phyloP scores from a whole-genome alignment of 2,329 filamentous ascomycete genomes.

The Penicillium brasilianum region DNA sequence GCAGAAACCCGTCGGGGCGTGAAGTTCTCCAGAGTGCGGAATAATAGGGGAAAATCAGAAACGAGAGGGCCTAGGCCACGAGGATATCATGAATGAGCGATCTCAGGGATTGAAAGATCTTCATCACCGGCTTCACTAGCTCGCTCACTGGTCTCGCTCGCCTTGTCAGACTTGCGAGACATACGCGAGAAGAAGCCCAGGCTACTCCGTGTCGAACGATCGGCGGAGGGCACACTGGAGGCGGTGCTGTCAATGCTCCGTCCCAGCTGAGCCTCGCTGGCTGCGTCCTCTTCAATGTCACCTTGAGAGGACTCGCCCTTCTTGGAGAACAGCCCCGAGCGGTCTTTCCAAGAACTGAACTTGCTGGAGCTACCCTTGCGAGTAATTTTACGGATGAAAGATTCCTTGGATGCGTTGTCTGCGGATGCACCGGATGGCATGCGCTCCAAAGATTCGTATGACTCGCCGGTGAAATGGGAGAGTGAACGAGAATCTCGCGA shows the following conservation, averaged over 20 bases:
- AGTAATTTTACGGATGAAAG: slow-evolving; percentile 58
- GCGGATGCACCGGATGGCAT: slow-evolving; percentile 50
- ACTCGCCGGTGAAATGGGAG: slow-evolving; percentile 52
- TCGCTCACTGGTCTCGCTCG: slow-evolving; percentile 51
- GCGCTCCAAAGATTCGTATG: slow-evolving; percentile 54
- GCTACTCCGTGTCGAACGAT: slow-evolving; percentile 50
- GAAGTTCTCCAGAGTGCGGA: slow-evolving; percentile 17
- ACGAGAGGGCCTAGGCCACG: slow-evolving; percentile 8
- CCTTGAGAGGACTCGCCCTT: slow-evolving; percentile 50
- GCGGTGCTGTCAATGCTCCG: slow-evolving; percentile 51
- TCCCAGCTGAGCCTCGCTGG: slow-evolving; percentile 47
- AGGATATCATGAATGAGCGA: slow-evolving; percentile 26
- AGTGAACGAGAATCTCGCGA: slow-evolving; percentile 53
- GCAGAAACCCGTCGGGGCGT: slow-evolving; percentile 15
- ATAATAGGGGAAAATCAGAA: slow-evolving; percentile 6
- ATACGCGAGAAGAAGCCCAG: slow-evolving; percentile 56
- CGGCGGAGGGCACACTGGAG: slow-evolving; percentile 49
- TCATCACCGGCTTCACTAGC: slow-evolving; percentile 52
- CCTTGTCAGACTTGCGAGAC: slow-evolving; percentile 50
- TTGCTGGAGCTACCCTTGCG: slow-evolving; percentile 58
- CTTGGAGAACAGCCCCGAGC: slow-evolving; percentile 53
- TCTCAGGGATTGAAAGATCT: slow-evolving; percentile 41
- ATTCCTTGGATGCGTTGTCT: slow-evolving; percentile 52
- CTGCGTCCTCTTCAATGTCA: slow-evolving; percentile 52
- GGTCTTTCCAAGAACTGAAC: slow-evolving; percentile 59